These are phyloP conservation scores for Choanephora cucurbitarum DNA, from an alignment of 371 early-diverging fungal genomes.

Conservation along the genomic window DNA sequence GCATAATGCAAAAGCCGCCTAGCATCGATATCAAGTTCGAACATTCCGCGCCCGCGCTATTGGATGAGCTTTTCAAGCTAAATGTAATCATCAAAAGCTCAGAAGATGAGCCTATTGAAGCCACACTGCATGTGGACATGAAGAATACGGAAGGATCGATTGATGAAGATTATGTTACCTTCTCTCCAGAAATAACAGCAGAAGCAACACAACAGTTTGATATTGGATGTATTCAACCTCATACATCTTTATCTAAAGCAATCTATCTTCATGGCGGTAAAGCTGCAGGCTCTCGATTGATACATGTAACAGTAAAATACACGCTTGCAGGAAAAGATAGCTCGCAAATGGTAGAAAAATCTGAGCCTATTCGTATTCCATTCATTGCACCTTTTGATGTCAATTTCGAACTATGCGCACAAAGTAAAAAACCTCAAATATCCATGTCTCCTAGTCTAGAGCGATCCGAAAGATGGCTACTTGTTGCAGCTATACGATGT, in stretches of 20 bases:
- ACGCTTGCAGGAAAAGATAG: conserved; percentile 13
- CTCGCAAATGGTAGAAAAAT: conserved; percentile 41
- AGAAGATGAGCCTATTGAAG: conserved; percentile 57
- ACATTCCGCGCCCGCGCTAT: conserved; percentile 62
- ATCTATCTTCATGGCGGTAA: conserved; percentile 34
- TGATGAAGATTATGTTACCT: conserved; percentile 25
- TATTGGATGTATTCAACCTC: conserved; percentile 33
- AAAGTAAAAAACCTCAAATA: conserved; percentile 26
- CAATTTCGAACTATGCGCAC: conserved; percentile 39
- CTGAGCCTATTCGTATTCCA: conserved; percentile 47
- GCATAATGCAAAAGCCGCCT: conserved; percentile 68
- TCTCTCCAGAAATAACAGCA: conserved; percentile 19
- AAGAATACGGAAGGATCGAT: conserved; percentile 44
- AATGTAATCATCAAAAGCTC: conserved; percentile 61
- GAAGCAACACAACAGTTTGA: conserved; percentile 6
- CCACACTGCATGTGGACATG: conserved; percentile 50
- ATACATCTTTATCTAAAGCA: conserved; percentile 17
- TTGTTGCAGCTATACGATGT: conserved; percentile 46
- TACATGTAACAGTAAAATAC: conserved; percentile 40
- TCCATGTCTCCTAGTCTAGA: conserved; percentile 33
- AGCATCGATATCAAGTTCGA: conserved; percentile 58
- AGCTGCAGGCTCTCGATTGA: conserved; percentile 32
- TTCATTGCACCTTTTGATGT: conserved; percentile 55
- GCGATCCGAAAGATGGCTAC: conserved; percentile 37
- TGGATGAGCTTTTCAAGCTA: conserved; percentile 72